A percentile compares a stretch with the other conserved stretches of the same genome.
phyloP scores from a whole-genome alignment of 106 monocot species.

The Dactylorhiza incarnata region DNA sequence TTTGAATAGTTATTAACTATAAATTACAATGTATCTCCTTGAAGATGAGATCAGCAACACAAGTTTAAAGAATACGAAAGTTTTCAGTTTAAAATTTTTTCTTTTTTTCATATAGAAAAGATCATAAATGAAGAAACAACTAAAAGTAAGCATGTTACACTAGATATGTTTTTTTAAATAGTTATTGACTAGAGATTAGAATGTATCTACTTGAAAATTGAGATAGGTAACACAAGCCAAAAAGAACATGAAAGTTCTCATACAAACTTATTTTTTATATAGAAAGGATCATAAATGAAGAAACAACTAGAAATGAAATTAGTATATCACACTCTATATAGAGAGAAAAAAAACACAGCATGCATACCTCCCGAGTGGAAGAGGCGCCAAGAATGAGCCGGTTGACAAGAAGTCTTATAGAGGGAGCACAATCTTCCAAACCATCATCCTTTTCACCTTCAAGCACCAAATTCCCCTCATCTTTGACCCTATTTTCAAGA shows the following conservation, averaged over 20 bases:
- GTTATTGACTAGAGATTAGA: not conserved
- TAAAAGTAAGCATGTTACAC: not conserved
- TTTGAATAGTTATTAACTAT: not conserved
- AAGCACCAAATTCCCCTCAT: conserved; percentile 23
- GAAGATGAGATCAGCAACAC: not conserved
- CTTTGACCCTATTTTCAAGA: conserved; percentile 9
- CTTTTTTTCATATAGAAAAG: not conserved
- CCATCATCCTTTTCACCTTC: conserved; percentile 92
- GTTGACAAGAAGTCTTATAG: conserved; percentile 71
- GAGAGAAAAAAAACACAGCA: not conserved
- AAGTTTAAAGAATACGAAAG: not conserved
- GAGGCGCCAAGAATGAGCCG: conserved; percentile 83
- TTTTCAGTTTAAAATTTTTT: no score
- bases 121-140: not conserved
- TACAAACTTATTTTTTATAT: not conserved
- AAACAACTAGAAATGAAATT: not conserved
- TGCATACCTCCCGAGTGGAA: conserved; percentile 85
- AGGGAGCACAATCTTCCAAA: conserved; percentile 59
- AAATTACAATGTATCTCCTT: not conserved
- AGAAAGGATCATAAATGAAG: not conserved
- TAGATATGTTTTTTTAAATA: not conserved
- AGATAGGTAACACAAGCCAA: not conserved
- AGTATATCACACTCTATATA: no score
- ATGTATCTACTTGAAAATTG: not conserved
- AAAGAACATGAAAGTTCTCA: not conserved